phyloP scores from a whole-genome alignment of 2,329 filamentous ascomycete species.

The Pestalotiopsis sp. region DNA sequence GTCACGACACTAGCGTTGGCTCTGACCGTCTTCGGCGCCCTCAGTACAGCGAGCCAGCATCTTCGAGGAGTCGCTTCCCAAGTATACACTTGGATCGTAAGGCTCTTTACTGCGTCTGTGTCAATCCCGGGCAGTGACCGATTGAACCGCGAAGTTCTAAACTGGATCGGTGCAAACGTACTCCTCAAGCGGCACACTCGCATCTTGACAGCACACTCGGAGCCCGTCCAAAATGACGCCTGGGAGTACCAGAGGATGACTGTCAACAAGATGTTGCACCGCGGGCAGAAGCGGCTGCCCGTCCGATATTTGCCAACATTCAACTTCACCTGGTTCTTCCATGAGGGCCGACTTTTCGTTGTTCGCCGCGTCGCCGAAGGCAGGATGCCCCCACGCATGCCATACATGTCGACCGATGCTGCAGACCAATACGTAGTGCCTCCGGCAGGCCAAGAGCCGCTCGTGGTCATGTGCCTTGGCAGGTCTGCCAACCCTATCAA shows the following conservation, averaged over 20 bases:
- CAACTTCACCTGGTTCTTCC: conserved; percentile 38
- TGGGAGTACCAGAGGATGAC: conserved; percentile 28
- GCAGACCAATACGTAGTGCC: conserved; percentile 36
- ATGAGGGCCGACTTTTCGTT: conserved; percentile 36
- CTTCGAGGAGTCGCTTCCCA: conserved; percentile 30
- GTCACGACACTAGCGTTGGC: conserved; percentile 33
- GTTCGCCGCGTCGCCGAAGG: conserved; percentile 32
- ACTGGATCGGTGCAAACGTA: conserved; percentile 39
- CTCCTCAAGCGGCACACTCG: conserved; percentile 32
- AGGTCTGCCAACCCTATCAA: conserved; percentile 35
- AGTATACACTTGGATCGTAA: conserved; percentile 38
- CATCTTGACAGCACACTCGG: conserved; percentile 37
- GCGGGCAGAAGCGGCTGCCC: conserved; percentile 35
- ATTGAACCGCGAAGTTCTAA: conserved; percentile 39
- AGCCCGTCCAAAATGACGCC: conserved; percentile 32
- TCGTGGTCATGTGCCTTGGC: conserved; percentile 41
- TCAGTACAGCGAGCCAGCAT: conserved; percentile 32
- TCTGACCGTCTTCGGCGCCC: conserved; percentile 36
- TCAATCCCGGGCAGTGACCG: conserved; percentile 38
- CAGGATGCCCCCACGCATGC: conserved; percentile 14
- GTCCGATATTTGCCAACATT: conserved; percentile 41
- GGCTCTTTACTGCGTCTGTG: conserved; percentile 39
- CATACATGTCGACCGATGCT: conserved; percentile 17
- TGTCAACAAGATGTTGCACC: conserved; percentile 33
- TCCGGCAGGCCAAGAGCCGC: conserved; percentile 38